Evolutionary conservation across 768 basidiomycete genomes (phyloP).

Genomic region (Tulasnella sp.): DNA sequence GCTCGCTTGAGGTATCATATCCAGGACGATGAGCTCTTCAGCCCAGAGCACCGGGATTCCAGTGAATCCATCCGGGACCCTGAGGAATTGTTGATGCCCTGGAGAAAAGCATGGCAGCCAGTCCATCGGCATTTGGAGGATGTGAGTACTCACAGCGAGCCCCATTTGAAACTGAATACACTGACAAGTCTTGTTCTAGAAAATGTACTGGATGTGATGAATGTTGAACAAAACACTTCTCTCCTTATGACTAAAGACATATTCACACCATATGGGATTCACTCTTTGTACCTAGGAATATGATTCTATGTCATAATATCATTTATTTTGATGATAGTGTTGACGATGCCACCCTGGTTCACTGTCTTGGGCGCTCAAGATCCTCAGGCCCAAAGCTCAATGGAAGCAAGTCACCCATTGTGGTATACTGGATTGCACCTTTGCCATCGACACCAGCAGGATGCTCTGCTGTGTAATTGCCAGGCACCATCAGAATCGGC

Average conservation of each 20-base stretch:
- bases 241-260: too few species aligned
- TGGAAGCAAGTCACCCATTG: constrained; percentile 64
- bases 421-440: constrained; percentile 43
- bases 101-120: not conserved
- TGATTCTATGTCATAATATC: too few species aligned
- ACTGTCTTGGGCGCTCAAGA: constrained; percentile 32
- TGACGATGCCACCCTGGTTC: too few species aligned
- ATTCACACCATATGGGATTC: too few species aligned
- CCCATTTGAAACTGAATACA: too few species aligned
- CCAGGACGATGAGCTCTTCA: not conserved
- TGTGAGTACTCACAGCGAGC: too few species aligned
- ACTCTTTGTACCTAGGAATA: too few species aligned
- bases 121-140: not conserved
- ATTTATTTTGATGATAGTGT: too few species aligned
- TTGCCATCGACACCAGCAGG: constrained; percentile 37
- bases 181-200: not conserved
- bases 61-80: too few species aligned
- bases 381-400: constrained; percentile 84
- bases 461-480: constrained; percentile 33
- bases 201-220: constrained; percentile 5
- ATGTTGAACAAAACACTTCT: too few species aligned
- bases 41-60: not conserved
- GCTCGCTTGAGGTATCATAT: constrained; percentile 4
- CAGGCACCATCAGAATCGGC: constrained; percentile 62
- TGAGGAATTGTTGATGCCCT: not conserved